Conservation (phyloP, 2,329 filamentous ascomycete species). For the Colletotrichum godetiae region DNA sequence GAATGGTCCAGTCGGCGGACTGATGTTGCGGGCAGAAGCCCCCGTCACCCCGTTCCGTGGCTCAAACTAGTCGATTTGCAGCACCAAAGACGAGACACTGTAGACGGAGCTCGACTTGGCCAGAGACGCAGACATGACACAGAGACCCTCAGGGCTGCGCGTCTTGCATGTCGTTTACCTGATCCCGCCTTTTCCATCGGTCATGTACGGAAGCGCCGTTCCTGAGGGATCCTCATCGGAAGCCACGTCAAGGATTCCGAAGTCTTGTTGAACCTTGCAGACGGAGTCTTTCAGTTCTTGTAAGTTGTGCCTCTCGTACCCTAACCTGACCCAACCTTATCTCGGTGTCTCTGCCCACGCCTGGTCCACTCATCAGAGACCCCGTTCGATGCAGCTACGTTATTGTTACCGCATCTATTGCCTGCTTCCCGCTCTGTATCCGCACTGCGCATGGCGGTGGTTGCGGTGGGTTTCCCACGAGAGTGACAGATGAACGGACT, state of each 20-base stretch:
- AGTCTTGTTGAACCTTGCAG: not conserved
- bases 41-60: conserved; percentile 17
- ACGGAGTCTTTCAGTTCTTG: not conserved
- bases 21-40: not conserved
- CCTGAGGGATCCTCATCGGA: not conserved
- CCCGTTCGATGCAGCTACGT: conserved; percentile 5
- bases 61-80: conserved; percentile 24
- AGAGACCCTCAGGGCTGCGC: conserved; percentile 5
- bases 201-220: conserved; percentile 20
- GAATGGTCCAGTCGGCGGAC: conserved; percentile 21
- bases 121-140: not conserved
- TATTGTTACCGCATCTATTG: conserved; percentile 16
- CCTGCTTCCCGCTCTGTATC: conserved; percentile 27
- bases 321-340: conserved; percentile 31
- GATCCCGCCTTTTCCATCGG: conserved; percentile 15
- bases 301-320: not conserved
- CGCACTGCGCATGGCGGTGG: conserved; percentile 8
- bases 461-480: not conserved
- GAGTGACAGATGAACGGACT: conserved; percentile 1
- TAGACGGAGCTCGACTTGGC: not conserved
- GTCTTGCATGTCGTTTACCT: conserved; percentile 22
- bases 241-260: not conserved
- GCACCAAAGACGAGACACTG: not conserved
- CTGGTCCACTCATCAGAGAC: conserved; percentile 6
- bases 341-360: conserved; percentile 6